Base-by-base conservation (phyloP, 75 land plant genomes). In the Cryptomeria japonica region DNA sequence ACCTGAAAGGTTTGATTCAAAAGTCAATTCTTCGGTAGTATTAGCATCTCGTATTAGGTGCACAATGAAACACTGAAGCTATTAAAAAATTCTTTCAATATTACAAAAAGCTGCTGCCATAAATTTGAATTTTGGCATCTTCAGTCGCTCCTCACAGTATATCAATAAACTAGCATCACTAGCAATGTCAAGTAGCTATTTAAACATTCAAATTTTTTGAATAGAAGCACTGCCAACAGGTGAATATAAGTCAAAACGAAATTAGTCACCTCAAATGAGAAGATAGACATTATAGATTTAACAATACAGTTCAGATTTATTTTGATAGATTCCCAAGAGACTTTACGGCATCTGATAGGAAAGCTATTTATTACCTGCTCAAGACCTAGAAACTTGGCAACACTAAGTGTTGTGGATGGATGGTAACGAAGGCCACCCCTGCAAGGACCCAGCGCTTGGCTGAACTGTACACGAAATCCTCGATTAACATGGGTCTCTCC, bases 361-460 rank as follows among this genome's bases (percentile, higher is more conserved):
- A 82, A 22, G 53, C 47, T 22, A 46, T 82, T n/a, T 47, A 36
- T 90, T 88, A 98, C 99, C 99, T 98, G 99, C 86, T 96, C 96
- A 91, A 98, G 94, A 51, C 91, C 96, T 75, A 98, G 94, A 91
- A 96, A 97, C 90, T 98, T 98, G 87, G 98, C 91, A 83, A 96
- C 90, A 86, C 99, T 96, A 70, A 98, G 91, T 86, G 95, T 95
- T 91, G 96, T 96, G 68, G 93, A 87, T 39, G 99, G 96, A 89
- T 98, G 99, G 90, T 94, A 98, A 47, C 99, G 94, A 83, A 98
- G 92, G 77, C 99, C 97, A 78, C 99, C 99, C 85, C 99, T 93
- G 85, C 96, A 97, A 56, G 99, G 99, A 87, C 99, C 99, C 89
- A 98, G 89, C 22, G 93, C 93, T 91, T 96, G 99, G 89, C 91